These are phyloP conservation scores for Mucor plumbeus DNA, from an alignment of 371 early-diverging fungal species.

Conservation along the genomic window DNA sequence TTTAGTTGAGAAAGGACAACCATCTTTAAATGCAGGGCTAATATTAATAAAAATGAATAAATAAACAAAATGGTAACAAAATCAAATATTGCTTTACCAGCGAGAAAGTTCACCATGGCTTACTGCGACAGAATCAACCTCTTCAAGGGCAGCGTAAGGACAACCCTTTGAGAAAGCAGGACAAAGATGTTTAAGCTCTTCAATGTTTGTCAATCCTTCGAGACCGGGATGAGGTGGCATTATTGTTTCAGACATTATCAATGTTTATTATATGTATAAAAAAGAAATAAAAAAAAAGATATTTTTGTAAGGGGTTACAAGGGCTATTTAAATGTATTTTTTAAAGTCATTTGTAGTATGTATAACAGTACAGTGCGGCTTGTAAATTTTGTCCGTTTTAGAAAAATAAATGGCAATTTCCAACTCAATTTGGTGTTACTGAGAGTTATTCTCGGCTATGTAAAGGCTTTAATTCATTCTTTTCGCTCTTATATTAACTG, in stretches of 20 bases:
- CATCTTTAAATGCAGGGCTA: conserved; percentile 56
- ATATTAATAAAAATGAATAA: background rate
- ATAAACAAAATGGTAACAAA: conserved; percentile 5
- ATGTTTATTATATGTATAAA: background rate
- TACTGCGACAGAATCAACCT: conserved; percentile 36
- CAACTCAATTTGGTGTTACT: no score
- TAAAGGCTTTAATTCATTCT: no score
- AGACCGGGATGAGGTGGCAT: conserved; percentile 50
- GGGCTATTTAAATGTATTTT: background rate
- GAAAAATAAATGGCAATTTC: no score
- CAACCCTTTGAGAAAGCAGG: conserved; percentile 57
- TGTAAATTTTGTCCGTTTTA: no score
- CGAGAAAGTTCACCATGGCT: conserved; percentile 45
- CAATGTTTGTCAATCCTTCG: conserved; percentile 39
- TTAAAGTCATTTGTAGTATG: background rate
- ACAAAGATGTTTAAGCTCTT: conserved; percentile 48
- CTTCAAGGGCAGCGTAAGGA: conserved; percentile 50
- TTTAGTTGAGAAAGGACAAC: conserved; percentile 54
- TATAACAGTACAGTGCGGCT: no score
- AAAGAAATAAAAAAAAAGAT: background rate
- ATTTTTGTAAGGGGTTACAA: background rate
- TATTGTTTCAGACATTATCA: conserved; percentile 14
- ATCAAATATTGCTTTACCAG: conserved; percentile 35
- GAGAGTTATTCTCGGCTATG: no score
- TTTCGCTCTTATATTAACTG: no score